Conservation (phyloP, 1,284 basidiomycete genomes). For the Malassezia slooffiae region DNA sequence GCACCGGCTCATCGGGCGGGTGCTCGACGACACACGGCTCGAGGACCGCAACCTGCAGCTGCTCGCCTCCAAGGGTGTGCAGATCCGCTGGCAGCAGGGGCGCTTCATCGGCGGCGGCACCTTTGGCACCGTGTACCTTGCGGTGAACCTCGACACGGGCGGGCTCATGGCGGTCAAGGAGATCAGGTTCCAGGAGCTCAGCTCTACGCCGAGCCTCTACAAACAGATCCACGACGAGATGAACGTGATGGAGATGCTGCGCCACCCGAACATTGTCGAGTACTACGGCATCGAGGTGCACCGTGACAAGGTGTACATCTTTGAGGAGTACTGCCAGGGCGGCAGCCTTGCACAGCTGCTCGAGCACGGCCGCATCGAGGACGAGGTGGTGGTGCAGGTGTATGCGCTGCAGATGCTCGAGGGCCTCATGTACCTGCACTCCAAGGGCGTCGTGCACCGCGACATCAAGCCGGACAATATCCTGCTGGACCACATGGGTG, state of each 20-base stretch:
- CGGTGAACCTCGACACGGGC: constrained; percentile 91
- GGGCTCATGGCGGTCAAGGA: constrained; percentile 99
- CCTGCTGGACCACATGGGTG: constrained; percentile 78
- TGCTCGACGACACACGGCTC: constrained; percentile 41
- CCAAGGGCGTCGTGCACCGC: constrained; percentile 81
- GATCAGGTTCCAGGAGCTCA: constrained; percentile 85
- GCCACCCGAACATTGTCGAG: constrained; percentile 95
- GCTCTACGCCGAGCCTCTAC: constrained; percentile 56
- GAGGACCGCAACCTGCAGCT: constrained; percentile 43
- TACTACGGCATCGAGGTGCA: constrained; percentile 99
- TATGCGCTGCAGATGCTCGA: constrained; percentile 96
- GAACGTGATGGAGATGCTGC: constrained; percentile 95
- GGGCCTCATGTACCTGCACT: constrained; percentile 85
- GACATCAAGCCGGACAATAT: constrained; percentile 99
- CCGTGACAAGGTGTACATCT: constrained; percentile 96
- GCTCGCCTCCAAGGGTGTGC: constrained; percentile 68
- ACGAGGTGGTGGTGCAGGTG: constrained; percentile 87
- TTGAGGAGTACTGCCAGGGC: constrained; percentile 96
- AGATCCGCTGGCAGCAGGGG: constrained; percentile 96
- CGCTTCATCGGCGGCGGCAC: constrained; percentile 94
- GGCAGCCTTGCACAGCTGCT: constrained; percentile 81
- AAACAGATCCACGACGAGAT: constrained; percentile 94
- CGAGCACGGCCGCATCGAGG: constrained; percentile 89
- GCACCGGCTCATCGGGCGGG: constrained; percentile 39
- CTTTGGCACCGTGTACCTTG: constrained; percentile 77